Base-by-base conservation (phyloP, 352 stramenopile genomes). In the Blastocystis sp. region DNA sequence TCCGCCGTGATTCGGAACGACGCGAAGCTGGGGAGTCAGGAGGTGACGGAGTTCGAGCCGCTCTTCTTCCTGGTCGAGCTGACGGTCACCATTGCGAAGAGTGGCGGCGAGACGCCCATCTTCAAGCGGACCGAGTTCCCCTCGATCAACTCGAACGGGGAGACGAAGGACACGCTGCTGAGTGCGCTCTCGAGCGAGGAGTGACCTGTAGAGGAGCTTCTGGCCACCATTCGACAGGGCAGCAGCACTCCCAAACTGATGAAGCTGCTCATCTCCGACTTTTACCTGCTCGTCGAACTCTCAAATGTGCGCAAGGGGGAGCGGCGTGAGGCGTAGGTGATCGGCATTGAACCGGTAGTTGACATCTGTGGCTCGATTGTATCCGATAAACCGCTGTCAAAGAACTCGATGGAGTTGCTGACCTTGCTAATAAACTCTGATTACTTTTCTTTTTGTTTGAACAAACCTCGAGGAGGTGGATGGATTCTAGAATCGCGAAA, bases 21-120 rank as follows among this genome's bases (percentile, higher is more conserved):
- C 18, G 18, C 73, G 47, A 79, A 89, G n/a, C 18, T 89, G 39
- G 78, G 78, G 20, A 66, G 43, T n/a, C 73, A 85, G 39, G 73
- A 85, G 47, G 73, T 85, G 56, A 85, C 73, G 3, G 43, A 68
- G 26, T 85, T 85, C 50, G 73, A 85, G 56, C 47, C 73, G 20
- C 45, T 85, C 0, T 85, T 85, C 73, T 85, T 85, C 73, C 73
- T 85, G 20, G 73, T 85, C n/a, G 73, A 85, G 39, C 54, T 85
- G 26, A 85, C 73, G 50, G 53, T 85, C 13, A 68, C 73, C 16
- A 68, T 45, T 26, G 53, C 53, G 8, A 66, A 68, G 37, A 55
- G 53, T 5, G 30, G 55, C 2, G 68, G n/a, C 26, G 16, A 39
- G 11, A 18, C 47, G 20, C 45, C 47, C 8, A 20, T 85, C 47